A percentile compares a stretch with the other conserved stretches of the same genome.
Conservation (phyloP, 352 stramenopile species). For the Globisporangium emineosum region DNA sequence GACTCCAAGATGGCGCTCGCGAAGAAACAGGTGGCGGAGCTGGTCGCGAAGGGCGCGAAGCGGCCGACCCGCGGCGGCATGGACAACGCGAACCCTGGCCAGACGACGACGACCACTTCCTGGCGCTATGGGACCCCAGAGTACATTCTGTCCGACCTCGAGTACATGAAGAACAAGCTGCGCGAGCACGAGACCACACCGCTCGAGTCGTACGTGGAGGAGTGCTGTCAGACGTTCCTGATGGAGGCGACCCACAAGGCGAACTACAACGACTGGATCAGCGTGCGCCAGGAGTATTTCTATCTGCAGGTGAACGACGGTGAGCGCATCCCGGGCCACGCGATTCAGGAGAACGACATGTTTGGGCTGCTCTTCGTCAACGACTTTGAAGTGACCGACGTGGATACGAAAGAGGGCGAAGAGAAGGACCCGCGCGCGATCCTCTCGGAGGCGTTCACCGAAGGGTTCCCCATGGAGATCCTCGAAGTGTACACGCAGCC, state of each 20-base stretch:
- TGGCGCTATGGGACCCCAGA: slow-evolving; percentile 72
- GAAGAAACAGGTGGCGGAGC: slow-evolving; percentile 51
- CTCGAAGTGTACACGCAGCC: slow-evolving; percentile 76
- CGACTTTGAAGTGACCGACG: slow-evolving; percentile 28
- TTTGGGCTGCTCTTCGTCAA: slow-evolving; percentile 66
- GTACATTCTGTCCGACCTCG: slow-evolving; percentile 75
- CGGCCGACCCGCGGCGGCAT: slow-evolving; percentile 45
- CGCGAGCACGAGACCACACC: slow-evolving; percentile 55
- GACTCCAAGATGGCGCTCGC: slow-evolving; percentile 56
- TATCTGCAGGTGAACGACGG: slow-evolving; percentile 76
- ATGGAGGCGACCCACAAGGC: slow-evolving; percentile 79
- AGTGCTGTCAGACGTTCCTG: slow-evolving; percentile 73
- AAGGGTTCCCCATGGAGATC: slow-evolving; percentile 80
- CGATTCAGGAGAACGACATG: slow-evolving; percentile 58
- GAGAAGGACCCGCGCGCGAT: slow-evolving; percentile 51
- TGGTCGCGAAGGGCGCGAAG: slow-evolving; percentile 53
- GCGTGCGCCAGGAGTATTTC: slow-evolving; percentile 54
- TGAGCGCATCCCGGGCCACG: slow-evolving; percentile 30
- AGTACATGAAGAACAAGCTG: slow-evolving; percentile 57
- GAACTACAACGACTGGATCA: slow-evolving; percentile 56
- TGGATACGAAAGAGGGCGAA: slow-evolving; percentile 30
- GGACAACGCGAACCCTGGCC: slow-evolving; percentile 15
- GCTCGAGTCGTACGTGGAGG: slow-evolving; percentile 69
- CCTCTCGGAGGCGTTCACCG: slow-evolving; percentile 59
- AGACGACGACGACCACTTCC: slow-evolving; percentile 12